Base-by-base conservation (phyloP, 1,284 basidiomycete species). In the Ceratobasidium papillatum region DNA sequence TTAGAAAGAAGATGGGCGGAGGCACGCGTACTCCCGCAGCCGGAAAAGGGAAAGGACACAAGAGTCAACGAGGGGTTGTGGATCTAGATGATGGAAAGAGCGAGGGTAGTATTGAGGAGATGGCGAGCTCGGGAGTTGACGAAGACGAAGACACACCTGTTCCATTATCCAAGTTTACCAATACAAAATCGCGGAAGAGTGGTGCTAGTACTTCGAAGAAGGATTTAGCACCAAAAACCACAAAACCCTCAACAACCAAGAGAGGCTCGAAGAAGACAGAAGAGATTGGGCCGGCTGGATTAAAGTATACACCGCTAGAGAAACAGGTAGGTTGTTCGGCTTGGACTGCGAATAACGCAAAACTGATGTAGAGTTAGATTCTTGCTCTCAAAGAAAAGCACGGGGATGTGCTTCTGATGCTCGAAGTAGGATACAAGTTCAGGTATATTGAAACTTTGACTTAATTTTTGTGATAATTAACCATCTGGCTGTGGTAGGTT, bases 341-440 rank as follows among this genome's bases (percentile, higher is more conserved):
- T 52, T 7, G 25, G 27, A 34, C 43, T 22, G 19, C 58, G 22
- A 27, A 45, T 66, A 3, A 19, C 22, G 25, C 8, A 11, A 49
- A 25, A 47, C 32, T 22, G 27, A 30, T 14, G 25, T 30, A 27
- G n/a, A 22, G 36, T 19, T 63, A 80, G 90, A 88, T 92, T 34
- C 82, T 90, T 77, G 84, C 88, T 74, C 84, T 96, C 58, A 95
- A 95, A 82, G 84, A 85, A 65, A 87, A 90, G 41, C 86, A 96
- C 47, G 90, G 89, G 0, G 94, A 90, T 43, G 90, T 91, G 3
- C 80, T 98, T 32, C 84, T 98, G 27, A 89, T 98, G 86, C 87
- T 96, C 65, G 94, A 97, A 81, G 90, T 93, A 25, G 94, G 94
- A 5, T 96, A 97, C 82, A 96, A 94, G 82, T 94, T 92, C 82